These are phyloP conservation scores for Diutina scorzettiae DNA, from an alignment of 1,139 yeast genomes.

Conservation along the genomic window DNA sequence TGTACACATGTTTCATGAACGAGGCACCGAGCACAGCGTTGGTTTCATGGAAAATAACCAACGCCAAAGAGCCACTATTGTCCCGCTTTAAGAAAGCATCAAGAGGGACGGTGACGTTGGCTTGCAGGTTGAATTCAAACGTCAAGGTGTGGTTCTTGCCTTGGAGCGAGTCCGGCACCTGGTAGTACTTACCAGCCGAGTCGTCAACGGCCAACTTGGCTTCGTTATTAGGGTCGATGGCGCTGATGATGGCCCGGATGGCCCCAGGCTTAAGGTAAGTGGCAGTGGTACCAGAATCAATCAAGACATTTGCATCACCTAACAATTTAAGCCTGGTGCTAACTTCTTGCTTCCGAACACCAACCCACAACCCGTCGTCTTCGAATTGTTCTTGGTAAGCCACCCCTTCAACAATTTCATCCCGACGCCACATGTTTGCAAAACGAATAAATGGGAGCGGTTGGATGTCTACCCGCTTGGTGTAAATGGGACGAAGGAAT, in stretches of 20 bases:
- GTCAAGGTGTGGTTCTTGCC: background rate
- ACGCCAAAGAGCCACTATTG: background rate
- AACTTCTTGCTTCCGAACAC: background rate
- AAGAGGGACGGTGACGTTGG: background rate
- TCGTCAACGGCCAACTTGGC: background rate
- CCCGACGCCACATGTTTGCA: background rate
- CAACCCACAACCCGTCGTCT: constrained; percentile 1
- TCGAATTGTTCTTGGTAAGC: background rate
- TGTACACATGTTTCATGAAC: constrained; percentile 1
- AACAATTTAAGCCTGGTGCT: background rate
- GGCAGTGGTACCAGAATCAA: background rate
- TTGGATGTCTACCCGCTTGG: background rate
- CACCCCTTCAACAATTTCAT: background rate
- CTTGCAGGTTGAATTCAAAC: background rate
- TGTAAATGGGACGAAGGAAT: background rate
- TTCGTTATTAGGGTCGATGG: background rate
- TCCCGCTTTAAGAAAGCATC: background rate
- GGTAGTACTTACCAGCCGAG: background rate
- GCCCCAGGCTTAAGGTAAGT: background rate
- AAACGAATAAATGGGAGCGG: background rate
- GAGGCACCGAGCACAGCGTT: background rate
- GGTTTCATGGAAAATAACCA: background rate
- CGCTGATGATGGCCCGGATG: background rate
- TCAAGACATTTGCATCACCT: background rate
- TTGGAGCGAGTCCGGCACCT: background rate